Conservation (phyloP, 1,284 basidiomycete genomes). For the Farysia itapuensis region DNA sequence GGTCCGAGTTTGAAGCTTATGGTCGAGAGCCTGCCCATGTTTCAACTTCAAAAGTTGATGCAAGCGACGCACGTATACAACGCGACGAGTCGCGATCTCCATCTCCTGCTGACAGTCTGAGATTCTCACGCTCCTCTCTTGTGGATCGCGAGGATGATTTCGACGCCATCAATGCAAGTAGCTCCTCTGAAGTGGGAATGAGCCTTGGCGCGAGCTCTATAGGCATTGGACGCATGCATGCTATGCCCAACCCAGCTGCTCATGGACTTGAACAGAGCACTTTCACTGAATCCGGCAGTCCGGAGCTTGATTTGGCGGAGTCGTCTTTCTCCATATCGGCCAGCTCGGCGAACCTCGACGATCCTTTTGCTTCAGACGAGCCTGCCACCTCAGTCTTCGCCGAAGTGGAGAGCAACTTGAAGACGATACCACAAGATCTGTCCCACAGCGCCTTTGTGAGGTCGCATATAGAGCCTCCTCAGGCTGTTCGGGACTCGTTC, state of each 20-base stretch:
- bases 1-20: slow-evolving; percentile 29
- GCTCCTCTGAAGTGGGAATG: background rate
- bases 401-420: background rate
- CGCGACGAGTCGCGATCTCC: background rate
- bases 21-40: background rate
- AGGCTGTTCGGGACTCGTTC: background rate
- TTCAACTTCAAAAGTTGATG: background rate
- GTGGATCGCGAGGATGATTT: slow-evolving; percentile 2
- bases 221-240: slow-evolving; percentile 20
- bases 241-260: slow-evolving; percentile 1
- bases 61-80: background rate
- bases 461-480: no score
- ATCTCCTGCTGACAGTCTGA: slow-evolving; percentile 3
- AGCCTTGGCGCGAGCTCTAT: slow-evolving; percentile 20
- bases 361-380: slow-evolving; percentile 27
- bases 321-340: slow-evolving; percentile 24
- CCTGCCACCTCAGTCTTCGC: background rate
- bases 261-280: background rate
- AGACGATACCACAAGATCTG: background rate
- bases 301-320: background rate
- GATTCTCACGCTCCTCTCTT: slow-evolving; percentile 12
- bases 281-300: background rate
- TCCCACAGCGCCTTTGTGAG: no score
- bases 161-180: background rate
- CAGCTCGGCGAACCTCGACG: slow-evolving; percentile 39